phyloP scores from a whole-genome alignment of 2,329 filamentous ascomycete species.

The Cyphellophora europaea region DNA sequence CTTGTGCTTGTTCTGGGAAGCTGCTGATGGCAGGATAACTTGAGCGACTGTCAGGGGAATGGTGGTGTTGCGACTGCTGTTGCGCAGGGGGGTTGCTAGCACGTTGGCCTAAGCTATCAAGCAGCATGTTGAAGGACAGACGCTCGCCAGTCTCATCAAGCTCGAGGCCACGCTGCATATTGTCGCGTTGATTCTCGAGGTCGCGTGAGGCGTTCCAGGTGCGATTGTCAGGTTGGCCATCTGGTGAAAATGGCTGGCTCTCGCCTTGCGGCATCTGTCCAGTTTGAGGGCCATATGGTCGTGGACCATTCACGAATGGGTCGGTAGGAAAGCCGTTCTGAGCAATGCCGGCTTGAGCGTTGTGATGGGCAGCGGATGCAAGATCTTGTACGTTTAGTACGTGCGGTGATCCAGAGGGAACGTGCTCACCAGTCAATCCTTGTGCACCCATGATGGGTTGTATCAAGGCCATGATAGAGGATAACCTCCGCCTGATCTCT shows the following conservation, averaged over 20 bases:
- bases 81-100: slow-evolving; percentile 30
- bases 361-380: slow-evolving; percentile 16
- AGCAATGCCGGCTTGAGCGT: slow-evolving; percentile 11
- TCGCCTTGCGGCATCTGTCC: slow-evolving; percentile 8
- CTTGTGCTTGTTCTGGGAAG: slow-evolving; percentile 16
- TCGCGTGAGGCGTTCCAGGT: slow-evolving; percentile 15
- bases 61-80: slow-evolving; percentile 1
- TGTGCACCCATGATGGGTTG: slow-evolving; percentile 32
- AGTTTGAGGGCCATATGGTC: slow-evolving; percentile 23
- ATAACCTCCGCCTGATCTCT: slow-evolving; percentile 62
- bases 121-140: slow-evolving; percentile 63
- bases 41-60: slow-evolving; percentile 8
- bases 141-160: slow-evolving; percentile 51
- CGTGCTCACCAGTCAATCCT: slow-evolving; percentile 31
- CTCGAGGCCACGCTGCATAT: slow-evolving; percentile 39
- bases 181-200: slow-evolving; percentile 33
- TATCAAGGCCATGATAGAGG: slow-evolving; percentile 50
- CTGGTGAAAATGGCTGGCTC: slow-evolving; percentile 1
- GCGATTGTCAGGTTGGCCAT: slow-evolving; percentile 5
- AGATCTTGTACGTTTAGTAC: slow-evolving; percentile 8
- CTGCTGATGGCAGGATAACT: slow-evolving; percentile 17
- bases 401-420: slow-evolving; percentile 11
- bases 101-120: slow-evolving; percentile 51
- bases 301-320: slow-evolving; percentile 22
- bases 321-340: slow-evolving; percentile 8